These are phyloP conservation scores for carrot (Daucus carota) DNA, from an alignment of 129 eudicot species.

Conservation along the genomic window DH1_v3.0 NC_030387.2:24241501-24242000, in stretches of 20 bases:
- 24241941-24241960: neutral
- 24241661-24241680: neutral
- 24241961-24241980: neutral
- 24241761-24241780: conserved; percentile 1
- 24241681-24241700: neutral
- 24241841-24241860: conserved; percentile 92
- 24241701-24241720: neutral
- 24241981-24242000: neutral
- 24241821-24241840: conserved; percentile 77
- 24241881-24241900: neutral
- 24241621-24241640: neutral
- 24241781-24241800: conserved; percentile 37
- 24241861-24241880: conserved; percentile 68
- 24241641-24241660: neutral
- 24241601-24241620: neutral
- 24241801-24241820: conserved; percentile 31
- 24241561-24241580: neutral
- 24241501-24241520: neutral
- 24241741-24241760: neutral
- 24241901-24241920: neutral
- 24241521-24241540: neutral
- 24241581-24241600: neutral
- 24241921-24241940: conserved; percentile 1
- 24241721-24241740: neutral
- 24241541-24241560: neutral